Evolutionary conservation across 164 flowering plant genomes (phyloP), one percentile per base, ranked within the genome.

Genomic region (Umbellularia californica): DNA sequence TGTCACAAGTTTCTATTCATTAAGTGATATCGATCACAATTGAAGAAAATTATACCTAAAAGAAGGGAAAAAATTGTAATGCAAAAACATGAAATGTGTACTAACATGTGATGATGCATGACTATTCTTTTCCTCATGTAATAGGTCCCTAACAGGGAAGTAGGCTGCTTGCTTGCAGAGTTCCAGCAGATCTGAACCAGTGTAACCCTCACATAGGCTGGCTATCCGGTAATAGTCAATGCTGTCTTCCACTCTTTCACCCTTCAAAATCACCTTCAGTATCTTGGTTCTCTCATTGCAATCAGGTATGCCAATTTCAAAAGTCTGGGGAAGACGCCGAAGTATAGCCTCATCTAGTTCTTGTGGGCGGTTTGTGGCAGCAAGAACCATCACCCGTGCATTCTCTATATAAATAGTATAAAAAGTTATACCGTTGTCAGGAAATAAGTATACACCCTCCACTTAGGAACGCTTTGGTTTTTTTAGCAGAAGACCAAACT

Each of bases 271-370:
- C 60, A 95, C 97, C 78, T 91, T 89, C 76, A 95, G 74, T 71
- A 95, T 93, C 79, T 84, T 85, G 70, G 80, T 90, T 79, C 99
- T 89, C 83, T 92, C 99, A 51, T 63, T 82, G 41, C 79, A 80
- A 62, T 90, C 88, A 55, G 99, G 99, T 12, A 88, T 78, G 65
- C 99, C 98, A 80, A 95, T 91, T 82, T 95, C 98, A 83, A 95
- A 95, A 7, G 97, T 88, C 77, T 93, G 97, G 60, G 99, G 93
- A 80, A 95, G 88, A 58, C 98, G 96, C 12, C 99, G 82, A 15
- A 95, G 90, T 79, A 95, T 95, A 79, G 99, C 99, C 81, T 95
- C 99, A 82, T 95, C 99, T 74, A 95, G 97, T 77, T 95, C 98
- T 68, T 93, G 89, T 73, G 99, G 99, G 47, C 98, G 95, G 83